phyloP scores from a whole-genome alignment of 2,329 filamentous ascomycete species.

The Neocucurbitaria cava region DNA sequence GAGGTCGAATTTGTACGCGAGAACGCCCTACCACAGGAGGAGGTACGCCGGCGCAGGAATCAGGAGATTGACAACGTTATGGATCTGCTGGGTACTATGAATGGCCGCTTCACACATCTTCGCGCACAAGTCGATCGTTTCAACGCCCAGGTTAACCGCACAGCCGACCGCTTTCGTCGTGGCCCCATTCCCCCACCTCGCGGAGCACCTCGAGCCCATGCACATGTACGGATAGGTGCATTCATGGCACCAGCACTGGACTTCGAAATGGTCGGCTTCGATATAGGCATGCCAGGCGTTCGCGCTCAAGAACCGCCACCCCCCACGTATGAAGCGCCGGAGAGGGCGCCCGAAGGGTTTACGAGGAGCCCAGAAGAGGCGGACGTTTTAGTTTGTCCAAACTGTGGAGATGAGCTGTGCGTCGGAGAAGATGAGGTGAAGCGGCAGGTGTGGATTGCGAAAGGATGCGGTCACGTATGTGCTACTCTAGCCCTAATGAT shows the following conservation, averaged over 20 bases:
- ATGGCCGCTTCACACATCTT: conserved; percentile 27
- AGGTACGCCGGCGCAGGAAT: conserved; percentile 19
- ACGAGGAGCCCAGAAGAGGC: conserved; percentile 77
- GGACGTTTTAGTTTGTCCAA: conserved; percentile 80
- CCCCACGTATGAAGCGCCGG: conserved; percentile 68
- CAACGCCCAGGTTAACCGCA: conserved; percentile 23
- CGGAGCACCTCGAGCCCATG: conserved; percentile 11
- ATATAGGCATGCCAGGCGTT: conserved; percentile 45
- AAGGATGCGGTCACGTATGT: conserved; percentile 88
- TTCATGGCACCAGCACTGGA: conserved; percentile 42
- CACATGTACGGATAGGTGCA: conserved; percentile 27
- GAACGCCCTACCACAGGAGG: conserved; percentile 29
- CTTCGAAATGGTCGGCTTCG: conserved; percentile 54
- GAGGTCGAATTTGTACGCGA: conserved; percentile 41
- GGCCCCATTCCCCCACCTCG: conserved; percentile 25
- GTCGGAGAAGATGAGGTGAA: conserved; percentile 72
- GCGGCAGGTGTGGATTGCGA: conserved; percentile 91
- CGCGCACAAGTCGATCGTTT: conserved; percentile 30
- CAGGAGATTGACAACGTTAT: conserved; percentile 27
- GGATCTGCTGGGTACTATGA: conserved; percentile 25
- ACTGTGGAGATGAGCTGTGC: conserved; percentile 84
- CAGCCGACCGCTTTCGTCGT: conserved; percentile 16
- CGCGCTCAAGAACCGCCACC: conserved; percentile 32
- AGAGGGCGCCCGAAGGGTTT: conserved; percentile 75
- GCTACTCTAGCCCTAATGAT: background rate